Evolutionary conservation across 179 eudicot species (phyloP).

Genomic region (Amaranthus tricolor): DNA sequence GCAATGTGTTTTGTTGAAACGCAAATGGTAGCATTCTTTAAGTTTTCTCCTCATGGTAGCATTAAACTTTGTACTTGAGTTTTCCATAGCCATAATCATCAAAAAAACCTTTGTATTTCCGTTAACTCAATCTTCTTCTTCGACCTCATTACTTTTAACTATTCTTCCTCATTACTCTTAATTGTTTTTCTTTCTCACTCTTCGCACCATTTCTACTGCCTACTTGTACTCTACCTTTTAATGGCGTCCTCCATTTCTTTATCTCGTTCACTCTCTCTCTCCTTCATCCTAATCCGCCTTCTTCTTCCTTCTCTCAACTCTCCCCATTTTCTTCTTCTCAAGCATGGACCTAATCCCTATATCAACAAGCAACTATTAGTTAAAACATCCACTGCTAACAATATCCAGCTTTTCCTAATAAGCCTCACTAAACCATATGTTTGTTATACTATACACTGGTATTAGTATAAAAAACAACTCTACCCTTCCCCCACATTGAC

Average conservation of each 20-base stretch:
- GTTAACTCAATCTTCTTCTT: no score
- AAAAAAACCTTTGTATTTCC: no score
- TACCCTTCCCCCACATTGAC: no score
- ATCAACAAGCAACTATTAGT: constrained; percentile 31
- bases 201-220: neutral
- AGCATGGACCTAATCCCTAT: constrained; percentile 17
- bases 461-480: constrained; percentile 20
- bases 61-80: no score
- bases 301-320: constrained; percentile 3
- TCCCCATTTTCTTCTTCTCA: constrained; percentile 2
- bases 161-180: no score
- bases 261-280: constrained; percentile 33
- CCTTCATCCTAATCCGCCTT: constrained; percentile 11
- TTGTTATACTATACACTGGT: constrained; percentile 29
- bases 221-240: constrained; percentile 19
- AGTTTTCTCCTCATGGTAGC: no score
- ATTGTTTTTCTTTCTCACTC: no score
- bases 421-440: neutral
- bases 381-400: constrained; percentile 30
- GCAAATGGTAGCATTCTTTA: no score
- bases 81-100: no score
- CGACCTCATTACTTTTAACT: no score
- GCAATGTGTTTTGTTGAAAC: no score
- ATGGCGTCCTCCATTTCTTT: constrained; percentile 48
- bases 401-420: constrained; percentile 18